Conservation (phyloP, 768 basidiomycete genomes). For the Hygrophorus pudorinus region DNA sequence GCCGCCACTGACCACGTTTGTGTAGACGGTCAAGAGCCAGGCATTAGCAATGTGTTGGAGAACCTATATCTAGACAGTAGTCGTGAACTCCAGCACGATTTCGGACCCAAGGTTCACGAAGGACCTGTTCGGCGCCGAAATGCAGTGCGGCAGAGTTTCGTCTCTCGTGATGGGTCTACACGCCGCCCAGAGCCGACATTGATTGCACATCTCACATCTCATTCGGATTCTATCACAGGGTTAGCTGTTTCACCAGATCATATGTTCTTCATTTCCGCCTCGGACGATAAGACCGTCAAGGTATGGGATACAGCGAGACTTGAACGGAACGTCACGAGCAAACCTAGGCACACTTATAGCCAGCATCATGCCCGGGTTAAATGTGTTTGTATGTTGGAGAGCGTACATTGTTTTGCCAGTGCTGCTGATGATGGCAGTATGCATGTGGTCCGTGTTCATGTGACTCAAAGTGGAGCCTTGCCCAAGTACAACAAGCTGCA, state of each 20-base stretch:
- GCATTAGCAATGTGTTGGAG: conserved; percentile 82
- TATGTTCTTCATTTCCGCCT: conserved; percentile 87
- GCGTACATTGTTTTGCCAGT: conserved; percentile 81
- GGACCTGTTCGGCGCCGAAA: conserved; percentile 74
- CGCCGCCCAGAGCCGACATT: conserved; percentile 69
- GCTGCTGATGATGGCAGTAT: conserved; percentile 79
- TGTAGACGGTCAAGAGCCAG: conserved; percentile 82
- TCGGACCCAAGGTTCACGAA: conserved; percentile 81
- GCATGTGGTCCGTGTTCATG: conserved; percentile 75
- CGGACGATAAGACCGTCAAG: conserved; percentile 90
- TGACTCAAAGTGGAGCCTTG: conserved; percentile 52
- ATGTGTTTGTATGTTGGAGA: conserved; percentile 74
- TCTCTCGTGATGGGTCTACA: conserved; percentile 49
- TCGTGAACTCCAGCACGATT: conserved; percentile 80
- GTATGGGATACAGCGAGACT: conserved; percentile 90
- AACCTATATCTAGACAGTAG: conserved; percentile 82
- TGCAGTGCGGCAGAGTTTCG: conserved; percentile 56
- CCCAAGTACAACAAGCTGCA: conserved; percentile 82
- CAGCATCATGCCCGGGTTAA: conserved; percentile 62
- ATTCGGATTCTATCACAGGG: conserved; percentile 68
- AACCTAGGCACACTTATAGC: conserved; percentile 63
- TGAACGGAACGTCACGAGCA: conserved; percentile 88
- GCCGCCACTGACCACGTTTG: conserved; percentile 1
- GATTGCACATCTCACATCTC: conserved; percentile 77
- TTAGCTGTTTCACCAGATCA: conserved; percentile 90